These are phyloP conservation scores for Murraya koenigii DNA, from an alignment of 345 rosid genomes.

Conservation along the genomic window DNA sequence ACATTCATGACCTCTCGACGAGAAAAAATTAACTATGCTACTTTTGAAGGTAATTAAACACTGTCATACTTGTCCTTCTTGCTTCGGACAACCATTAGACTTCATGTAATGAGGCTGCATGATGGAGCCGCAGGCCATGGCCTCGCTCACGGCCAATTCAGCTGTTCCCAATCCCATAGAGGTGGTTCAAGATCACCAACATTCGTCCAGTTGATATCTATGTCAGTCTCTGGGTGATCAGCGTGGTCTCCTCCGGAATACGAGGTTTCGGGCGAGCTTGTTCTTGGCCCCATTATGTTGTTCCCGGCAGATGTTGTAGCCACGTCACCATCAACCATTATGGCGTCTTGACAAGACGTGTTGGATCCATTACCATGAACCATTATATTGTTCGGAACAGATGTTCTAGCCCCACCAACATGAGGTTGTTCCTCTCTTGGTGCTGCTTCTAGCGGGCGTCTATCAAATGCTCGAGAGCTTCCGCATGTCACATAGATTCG, in stretches of 20 bases:
- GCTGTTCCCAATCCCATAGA: conserved; percentile 56
- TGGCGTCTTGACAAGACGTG: neutral
- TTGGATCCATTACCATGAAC: neutral
- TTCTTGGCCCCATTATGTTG: conserved; percentile 18
- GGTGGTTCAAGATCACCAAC: conserved; percentile 33
- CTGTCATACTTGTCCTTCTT: neutral
- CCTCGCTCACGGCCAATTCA: conserved; percentile 40
- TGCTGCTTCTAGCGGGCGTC: conserved; percentile 64
- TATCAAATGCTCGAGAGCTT: conserved; percentile 75
- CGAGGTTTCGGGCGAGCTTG: conserved; percentile 50
- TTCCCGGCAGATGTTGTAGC: conserved; percentile 7
- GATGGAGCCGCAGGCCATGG: neutral
- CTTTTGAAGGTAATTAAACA: neutral
- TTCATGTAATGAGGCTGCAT: neutral
- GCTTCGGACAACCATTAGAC: neutral
- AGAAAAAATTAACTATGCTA: neutral
- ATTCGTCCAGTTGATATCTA: conserved; percentile 24
- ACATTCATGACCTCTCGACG: neutral
- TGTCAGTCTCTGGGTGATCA: conserved; percentile 30
- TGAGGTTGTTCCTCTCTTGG: conserved; percentile 25
- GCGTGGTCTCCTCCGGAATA: conserved; percentile 37
- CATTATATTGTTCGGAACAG: conserved; percentile 7
- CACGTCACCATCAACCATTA: neutral
- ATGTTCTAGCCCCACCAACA: conserved; percentile 30
- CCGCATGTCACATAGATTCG: conserved; percentile 79